Evolutionary conservation across 225 moss, liverwort and hornwort species (phyloP), one percentile per base, ranked within the genome.

Genomic region (Pseudisothecium myosuroides): DNA sequence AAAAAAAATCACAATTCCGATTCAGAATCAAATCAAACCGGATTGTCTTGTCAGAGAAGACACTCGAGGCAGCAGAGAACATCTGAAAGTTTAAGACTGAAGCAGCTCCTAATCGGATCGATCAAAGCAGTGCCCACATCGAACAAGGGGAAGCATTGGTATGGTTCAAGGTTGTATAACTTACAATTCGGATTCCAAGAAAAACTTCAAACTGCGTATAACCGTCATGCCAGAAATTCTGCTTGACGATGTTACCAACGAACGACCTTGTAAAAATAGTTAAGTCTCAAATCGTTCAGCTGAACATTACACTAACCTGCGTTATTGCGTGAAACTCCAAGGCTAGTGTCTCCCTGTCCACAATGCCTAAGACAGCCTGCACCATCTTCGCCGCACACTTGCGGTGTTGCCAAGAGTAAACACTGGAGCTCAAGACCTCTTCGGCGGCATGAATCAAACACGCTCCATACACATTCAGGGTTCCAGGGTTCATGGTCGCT

Each of bases 331-430:
- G 88, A 82, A 95, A 86, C 85, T 96, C 96, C 76, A 94, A 88
- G 34, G 89, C 93, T 31, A 97, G 89, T 52, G 95, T 93, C 50
- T 94, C 93, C 87, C 84, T 90, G 87, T 97, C 97, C 66, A 97
- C 92, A 68, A 92, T 94, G 50, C 92, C 91, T 39, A 98, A 84
- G 74, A 98, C 91, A 32, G 92, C 94, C 83, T 95, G 94, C 88
- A 91, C 88, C 88, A 98, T 94, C 72, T 91, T 94, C 45, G 96
- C 95, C 34, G 98, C 98, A 88, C 89, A 91, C 67, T 89, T 94
- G 82, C 94, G 93, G 41, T 93, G 94, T 87, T 95, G 98, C 97
- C 97, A 98, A 54, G 96, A 91, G 71, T 91, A 88, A 27, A 88
- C 60, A 83, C 83, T 83, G 29, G 85, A 63, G 79, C 85, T 90